phyloP scores from a whole-genome alignment of 495 filamentous ascomycete species.

The Darksidea phi region DNA sequence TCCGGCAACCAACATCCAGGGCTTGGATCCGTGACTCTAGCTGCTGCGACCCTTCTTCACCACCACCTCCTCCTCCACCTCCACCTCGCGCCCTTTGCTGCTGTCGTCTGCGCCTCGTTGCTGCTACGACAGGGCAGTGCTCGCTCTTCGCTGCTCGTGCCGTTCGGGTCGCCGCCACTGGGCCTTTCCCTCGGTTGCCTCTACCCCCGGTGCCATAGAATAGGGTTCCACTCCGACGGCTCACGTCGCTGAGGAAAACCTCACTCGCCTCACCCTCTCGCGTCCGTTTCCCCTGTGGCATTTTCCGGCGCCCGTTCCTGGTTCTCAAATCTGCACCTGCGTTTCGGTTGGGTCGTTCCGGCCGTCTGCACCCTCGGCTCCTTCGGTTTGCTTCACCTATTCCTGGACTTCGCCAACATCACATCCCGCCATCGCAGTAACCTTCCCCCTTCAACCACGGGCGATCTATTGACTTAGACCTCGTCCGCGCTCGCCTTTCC shows the following conservation, averaged over 20 bases:
- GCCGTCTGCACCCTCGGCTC: conserved; percentile 7
- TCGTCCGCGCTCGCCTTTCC: conserved; percentile 34
- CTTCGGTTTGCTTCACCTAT: conserved; percentile 8
- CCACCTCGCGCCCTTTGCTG: neutral
- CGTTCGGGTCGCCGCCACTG: neutral
- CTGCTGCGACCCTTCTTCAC: neutral
- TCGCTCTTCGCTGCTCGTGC: neutral
- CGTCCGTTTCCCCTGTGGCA: conserved; percentile 16
- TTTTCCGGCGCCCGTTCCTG: conserved; percentile 25
- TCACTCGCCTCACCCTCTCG: neutral
- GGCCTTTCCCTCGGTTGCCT: neutral
- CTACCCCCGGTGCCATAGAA: neutral
- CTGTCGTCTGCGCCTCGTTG: neutral
- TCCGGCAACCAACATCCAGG: conserved; percentile 14
- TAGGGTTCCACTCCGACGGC: conserved; percentile 2
- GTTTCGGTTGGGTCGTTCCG: conserved; percentile 30
- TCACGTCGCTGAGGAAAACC: conserved; percentile 13
- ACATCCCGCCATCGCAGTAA: conserved; percentile 25
- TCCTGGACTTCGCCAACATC: conserved; percentile 5
- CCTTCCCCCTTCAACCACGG: conserved; percentile 19
- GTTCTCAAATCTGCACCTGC: conserved; percentile 18
- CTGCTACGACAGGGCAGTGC: neutral
- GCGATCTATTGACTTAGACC: conserved; percentile 39
- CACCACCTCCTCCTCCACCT: neutral
- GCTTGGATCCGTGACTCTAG: neutral